These are phyloP conservation scores for Malassezia arunalokei DNA, from an alignment of 1,284 basidiomycete genomes.

Conservation along the genomic window DNA sequence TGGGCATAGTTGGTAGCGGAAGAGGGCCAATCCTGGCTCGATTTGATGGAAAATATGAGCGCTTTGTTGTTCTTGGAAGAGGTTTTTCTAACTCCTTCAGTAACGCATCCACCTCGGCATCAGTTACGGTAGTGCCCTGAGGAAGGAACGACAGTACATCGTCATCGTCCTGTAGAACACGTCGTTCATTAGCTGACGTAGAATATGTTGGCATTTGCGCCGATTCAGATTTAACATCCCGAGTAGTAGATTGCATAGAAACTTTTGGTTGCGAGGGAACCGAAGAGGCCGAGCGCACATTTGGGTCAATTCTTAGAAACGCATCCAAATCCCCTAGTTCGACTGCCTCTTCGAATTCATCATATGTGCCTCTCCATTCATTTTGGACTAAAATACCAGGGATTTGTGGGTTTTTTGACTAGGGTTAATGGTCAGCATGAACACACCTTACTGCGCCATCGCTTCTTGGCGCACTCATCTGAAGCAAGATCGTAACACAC, in stretches of 20 bases:
- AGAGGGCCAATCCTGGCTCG: conserved; percentile 11
- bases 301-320: conserved; percentile 28
- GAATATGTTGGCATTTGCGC: not conserved
- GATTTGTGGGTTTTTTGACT: conserved; percentile 32
- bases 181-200: conserved; percentile 20
- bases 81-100: conserved; percentile 17
- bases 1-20: not conserved
- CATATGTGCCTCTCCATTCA: conserved; percentile 43
- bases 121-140: conserved; percentile 26
- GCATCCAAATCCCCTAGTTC: conserved; percentile 41
- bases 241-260: not conserved
- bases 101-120: conserved; percentile 28
- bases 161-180: conserved; percentile 24
- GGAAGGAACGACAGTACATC: conserved; percentile 34
- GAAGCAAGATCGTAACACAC: conserved; percentile 41
- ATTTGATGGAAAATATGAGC: conserved; percentile 6
- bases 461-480: conserved; percentile 38
- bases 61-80: conserved; percentile 7
- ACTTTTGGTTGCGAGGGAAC: not conserved
- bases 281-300: not conserved
- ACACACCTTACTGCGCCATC: conserved; percentile 40
- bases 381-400: conserved; percentile 43
- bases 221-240: not conserved
- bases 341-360: conserved; percentile 44
- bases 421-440: not conserved